Conservation (phyloP, 495 filamentous ascomycete genomes). For the Hypoxylon fragiforme region DNA sequence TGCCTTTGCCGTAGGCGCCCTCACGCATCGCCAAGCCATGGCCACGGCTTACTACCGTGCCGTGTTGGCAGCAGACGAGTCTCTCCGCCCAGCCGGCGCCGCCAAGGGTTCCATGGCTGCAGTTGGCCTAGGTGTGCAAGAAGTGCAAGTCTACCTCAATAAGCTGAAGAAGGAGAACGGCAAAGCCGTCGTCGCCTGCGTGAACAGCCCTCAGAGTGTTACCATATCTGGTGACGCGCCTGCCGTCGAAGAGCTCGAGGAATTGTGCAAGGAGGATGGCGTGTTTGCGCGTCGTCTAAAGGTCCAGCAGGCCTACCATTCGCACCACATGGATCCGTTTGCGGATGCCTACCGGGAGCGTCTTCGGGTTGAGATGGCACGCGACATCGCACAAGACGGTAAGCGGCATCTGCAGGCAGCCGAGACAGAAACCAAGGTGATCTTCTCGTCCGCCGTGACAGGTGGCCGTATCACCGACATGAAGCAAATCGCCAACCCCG, state of each 20-base stretch:
- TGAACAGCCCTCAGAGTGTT: constrained; percentile 46
- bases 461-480: constrained; percentile 14
- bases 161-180: constrained; percentile 23
- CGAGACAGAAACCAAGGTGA: too few relatives aligned
- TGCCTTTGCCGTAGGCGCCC: constrained; percentile 38
- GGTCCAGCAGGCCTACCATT: constrained; percentile 50
- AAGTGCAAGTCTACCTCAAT: constrained; percentile 39
- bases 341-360: constrained; percentile 45
- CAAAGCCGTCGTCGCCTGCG: constrained; percentile 45
- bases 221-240: constrained; percentile 49
- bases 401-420: too few relatives aligned
- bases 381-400: too few relatives aligned
- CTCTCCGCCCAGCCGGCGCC: constrained; percentile 5
- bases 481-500: background rate
- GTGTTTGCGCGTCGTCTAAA: constrained; percentile 45
- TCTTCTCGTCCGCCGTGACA: constrained; percentile 42
- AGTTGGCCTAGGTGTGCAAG: constrained; percentile 39
- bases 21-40: constrained; percentile 43
- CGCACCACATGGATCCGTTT: constrained; percentile 47
- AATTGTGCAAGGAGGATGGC: constrained; percentile 30
- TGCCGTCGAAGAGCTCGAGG: constrained; percentile 37
- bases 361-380: too few relatives aligned
- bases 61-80: too few relatives aligned
- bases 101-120: constrained; percentile 53
- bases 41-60: constrained; percentile 53